Evolutionary conservation across 345 rosid species (phyloP).

Genomic region (Bruguiera gymnorhiza): DNA sequence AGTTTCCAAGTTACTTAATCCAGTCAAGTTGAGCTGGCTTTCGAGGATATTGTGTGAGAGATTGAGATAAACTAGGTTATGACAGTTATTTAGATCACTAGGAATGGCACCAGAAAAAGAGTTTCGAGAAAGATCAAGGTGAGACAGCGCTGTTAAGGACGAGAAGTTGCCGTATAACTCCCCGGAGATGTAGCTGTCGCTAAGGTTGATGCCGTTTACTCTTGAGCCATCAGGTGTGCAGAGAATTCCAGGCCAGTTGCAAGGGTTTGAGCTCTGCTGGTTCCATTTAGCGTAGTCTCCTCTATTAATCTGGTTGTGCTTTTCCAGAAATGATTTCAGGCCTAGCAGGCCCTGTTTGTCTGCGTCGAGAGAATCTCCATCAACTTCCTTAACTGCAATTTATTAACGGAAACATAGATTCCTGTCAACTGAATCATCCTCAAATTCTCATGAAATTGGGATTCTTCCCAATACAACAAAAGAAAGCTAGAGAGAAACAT

Average conservation of each 20-base stretch:
- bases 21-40: slow-evolving; percentile 49
- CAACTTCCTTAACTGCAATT: slow-evolving; percentile 47
- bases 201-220: slow-evolving; percentile 64
- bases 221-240: slow-evolving; percentile 45
- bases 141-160: slow-evolving; percentile 51
- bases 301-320: slow-evolving; percentile 44
- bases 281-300: slow-evolving; percentile 60
- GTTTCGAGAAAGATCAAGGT: slow-evolving; percentile 71
- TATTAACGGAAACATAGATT: slow-evolving; percentile 7
- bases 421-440: slow-evolving; percentile 21
- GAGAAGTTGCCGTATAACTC: slow-evolving; percentile 59
- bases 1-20: slow-evolving; percentile 46
- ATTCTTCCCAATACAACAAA: neutral
- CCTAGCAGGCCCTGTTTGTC: slow-evolving; percentile 53
- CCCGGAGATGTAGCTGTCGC: slow-evolving; percentile 43
- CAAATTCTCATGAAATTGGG: neutral
- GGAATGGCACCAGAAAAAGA: slow-evolving; percentile 57
- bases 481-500: slow-evolving; percentile 21
- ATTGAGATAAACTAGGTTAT: slow-evolving; percentile 54
- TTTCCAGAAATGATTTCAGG: slow-evolving; percentile 51
- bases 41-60: slow-evolving; percentile 69
- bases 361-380: slow-evolving; percentile 63
- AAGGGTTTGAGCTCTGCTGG: slow-evolving; percentile 38
- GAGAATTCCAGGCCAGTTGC: slow-evolving; percentile 63
- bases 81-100: slow-evolving; percentile 55